A percentile compares a stretch with the other conserved stretches of the same genome.
These are phyloP conservation scores for Mycena sp. DNA, from an alignment of 1,284 basidiomycete genomes.

Conservation along the genomic window DNA sequence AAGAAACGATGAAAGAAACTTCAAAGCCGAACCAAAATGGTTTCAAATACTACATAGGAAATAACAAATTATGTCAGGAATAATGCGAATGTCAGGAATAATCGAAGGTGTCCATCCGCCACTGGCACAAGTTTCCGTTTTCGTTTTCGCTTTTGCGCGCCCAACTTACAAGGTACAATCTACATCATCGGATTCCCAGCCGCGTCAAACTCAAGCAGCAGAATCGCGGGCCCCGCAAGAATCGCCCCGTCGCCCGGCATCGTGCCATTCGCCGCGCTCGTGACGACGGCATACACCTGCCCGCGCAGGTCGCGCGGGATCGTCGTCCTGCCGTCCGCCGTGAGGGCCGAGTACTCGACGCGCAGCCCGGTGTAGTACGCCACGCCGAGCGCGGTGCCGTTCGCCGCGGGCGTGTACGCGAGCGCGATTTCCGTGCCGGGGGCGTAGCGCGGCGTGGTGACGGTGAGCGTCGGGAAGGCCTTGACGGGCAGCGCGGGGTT, in stretches of 20 bases:
- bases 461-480: constrained; percentile 53
- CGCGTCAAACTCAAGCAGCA: constrained; percentile 6
- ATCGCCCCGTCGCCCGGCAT: constrained; percentile 5
- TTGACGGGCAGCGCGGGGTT: constrained; percentile 57
- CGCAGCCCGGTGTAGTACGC: constrained; percentile 19
- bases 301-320: constrained; percentile 1
- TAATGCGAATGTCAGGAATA: no score
- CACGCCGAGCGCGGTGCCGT: background rate
- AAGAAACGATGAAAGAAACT: no score
- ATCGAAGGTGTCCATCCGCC: no score
- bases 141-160: no score
- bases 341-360: background rate
- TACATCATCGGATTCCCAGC: background rate
- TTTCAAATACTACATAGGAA: no score
- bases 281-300: constrained; percentile 7
- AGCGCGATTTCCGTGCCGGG: background rate
- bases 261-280: background rate
- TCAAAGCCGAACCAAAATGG: no score
- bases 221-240: constrained; percentile 16
- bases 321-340: background rate
- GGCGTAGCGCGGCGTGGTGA: constrained; percentile 22
- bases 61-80: no score
- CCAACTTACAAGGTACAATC: no score
- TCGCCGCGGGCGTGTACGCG: background rate
- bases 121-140: no score